Evolutionary conservation across 202 grass and related monocot species (phyloP).

Genomic region (Brachypodium distachyon): DNA sequence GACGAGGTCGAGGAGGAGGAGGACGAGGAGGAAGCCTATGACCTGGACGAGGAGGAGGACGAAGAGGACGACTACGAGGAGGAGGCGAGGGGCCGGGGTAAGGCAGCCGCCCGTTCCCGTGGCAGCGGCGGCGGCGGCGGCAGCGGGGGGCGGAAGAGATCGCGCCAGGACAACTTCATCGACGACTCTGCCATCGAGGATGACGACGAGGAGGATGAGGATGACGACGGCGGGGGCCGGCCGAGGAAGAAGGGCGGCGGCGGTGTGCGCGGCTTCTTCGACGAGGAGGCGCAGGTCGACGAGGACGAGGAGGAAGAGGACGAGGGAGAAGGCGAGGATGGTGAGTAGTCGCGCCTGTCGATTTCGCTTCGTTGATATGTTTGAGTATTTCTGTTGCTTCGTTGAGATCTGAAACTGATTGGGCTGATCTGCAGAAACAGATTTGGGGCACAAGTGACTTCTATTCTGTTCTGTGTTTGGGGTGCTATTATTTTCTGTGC

Average conservation of each 20-base stretch:
- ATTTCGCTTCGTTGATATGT: background rate
- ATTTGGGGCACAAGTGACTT: background rate
- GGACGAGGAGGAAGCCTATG: constrained; percentile 49
- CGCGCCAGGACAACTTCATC: constrained; percentile 57
- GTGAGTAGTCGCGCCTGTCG: constrained; percentile 20
- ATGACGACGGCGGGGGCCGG: constrained; percentile 30
- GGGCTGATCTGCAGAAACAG: background rate
- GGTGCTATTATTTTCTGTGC: background rate
- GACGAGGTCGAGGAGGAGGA: constrained; percentile 52
- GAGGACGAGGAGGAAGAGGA: constrained; percentile 95
- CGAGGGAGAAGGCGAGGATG: constrained; percentile 83
- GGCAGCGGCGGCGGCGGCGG: constrained; percentile 21
- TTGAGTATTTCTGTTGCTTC: background rate
- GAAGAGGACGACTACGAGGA: constrained; percentile 64
- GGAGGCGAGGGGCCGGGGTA: constrained; percentile 31
- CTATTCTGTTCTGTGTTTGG: background rate
- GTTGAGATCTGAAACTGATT: constrained; percentile 27
- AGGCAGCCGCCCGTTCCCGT: constrained; percentile 33
- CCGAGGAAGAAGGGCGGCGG: constrained; percentile 57
- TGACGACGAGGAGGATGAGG: constrained; percentile 75
- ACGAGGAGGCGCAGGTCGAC: constrained; percentile 79
- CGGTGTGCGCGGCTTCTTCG: constrained; percentile 63
- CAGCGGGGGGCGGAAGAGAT: constrained; percentile 29
- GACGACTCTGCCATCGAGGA: constrained; percentile 93
- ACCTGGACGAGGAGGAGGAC: constrained; percentile 55